A percentile compares a stretch with the other conserved stretches of the same genome.
These are phyloP conservation scores for Cryphonectria radicalis DNA, from an alignment of 2,329 filamentous ascomycete species.

Conservation along the genomic window DNA sequence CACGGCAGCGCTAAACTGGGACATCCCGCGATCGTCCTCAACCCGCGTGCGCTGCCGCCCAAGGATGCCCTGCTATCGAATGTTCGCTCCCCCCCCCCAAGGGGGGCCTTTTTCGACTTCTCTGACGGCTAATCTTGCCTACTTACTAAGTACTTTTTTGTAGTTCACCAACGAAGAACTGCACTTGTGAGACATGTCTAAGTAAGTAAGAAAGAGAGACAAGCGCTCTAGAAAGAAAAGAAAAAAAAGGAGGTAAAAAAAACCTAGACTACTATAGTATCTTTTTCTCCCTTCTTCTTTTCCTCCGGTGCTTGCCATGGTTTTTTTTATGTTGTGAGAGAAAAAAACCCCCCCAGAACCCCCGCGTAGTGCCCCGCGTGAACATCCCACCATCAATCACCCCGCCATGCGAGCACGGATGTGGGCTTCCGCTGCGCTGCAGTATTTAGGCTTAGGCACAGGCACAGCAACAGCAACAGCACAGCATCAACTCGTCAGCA, in stretches of 20 bases:
- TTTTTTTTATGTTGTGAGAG: not conserved
- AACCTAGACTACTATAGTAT: not conserved
- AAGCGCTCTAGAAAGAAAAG: not conserved
- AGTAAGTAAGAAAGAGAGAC: not conserved
- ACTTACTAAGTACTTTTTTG: not conserved
- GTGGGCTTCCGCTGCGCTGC: slow-evolving; percentile 9
- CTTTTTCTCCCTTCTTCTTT: too few relatives aligned
- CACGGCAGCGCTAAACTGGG: slow-evolving; percentile 25
- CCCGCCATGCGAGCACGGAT: slow-evolving; percentile 8
- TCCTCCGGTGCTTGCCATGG: not conserved
- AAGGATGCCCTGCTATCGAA: slow-evolving; percentile 25
- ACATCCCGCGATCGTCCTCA: slow-evolving; percentile 23
- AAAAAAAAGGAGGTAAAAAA: not conserved
- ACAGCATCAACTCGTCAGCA: not conserved
- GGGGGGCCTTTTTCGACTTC: not conserved
- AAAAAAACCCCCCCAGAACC: not conserved
- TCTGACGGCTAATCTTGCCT: slow-evolving; percentile 28
- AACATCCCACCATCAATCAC: slow-evolving; percentile 3
- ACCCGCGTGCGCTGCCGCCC: slow-evolving; percentile 22
- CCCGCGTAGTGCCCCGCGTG: not conserved
- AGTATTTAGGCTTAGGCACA: not conserved
- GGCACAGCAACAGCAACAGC: not conserved
- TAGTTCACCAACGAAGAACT: not conserved
- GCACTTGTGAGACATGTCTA: slow-evolving; percentile 14
- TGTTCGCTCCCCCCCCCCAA: not conserved